These are phyloP conservation scores for Collybia sp. DNA, from an alignment of 768 basidiomycete species.

Conservation along the genomic window DNA sequence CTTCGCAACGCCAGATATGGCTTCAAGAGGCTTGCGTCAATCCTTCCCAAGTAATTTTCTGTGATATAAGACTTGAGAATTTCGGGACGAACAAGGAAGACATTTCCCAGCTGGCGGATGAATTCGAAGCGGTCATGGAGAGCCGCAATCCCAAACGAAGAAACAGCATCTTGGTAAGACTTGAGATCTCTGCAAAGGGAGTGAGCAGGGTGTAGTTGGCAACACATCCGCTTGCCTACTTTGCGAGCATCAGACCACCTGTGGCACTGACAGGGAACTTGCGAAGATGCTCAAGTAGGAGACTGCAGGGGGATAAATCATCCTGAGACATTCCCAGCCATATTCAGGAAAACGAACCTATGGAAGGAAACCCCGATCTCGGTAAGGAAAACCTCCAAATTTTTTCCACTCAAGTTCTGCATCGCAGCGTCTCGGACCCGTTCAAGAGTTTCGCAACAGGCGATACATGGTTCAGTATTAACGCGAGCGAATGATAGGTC, in stretches of 20 bases:
- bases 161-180: slow-evolving; percentile 88
- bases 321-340: neutral
- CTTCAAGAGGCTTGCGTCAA: slow-evolving; percentile 80
- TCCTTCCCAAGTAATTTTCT: slow-evolving; percentile 88
- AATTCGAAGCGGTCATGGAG: slow-evolving; percentile 97
- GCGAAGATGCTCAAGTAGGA: slow-evolving; percentile 89
- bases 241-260: slow-evolving; percentile 96
- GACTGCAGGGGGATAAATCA: slow-evolving; percentile 34
- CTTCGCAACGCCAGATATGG: slow-evolving; percentile 89
- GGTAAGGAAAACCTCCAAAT: slow-evolving; percentile 85
- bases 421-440: slow-evolving; percentile 74
- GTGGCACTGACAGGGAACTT: slow-evolving; percentile 97
- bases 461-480: slow-evolving; percentile 89
- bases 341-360: slow-evolving; percentile 37
- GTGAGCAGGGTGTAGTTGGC: neutral
- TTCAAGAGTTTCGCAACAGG: slow-evolving; percentile 82
- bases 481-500: slow-evolving; percentile 92
- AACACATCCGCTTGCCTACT: slow-evolving; percentile 45
- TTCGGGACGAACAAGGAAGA: slow-evolving; percentile 95
- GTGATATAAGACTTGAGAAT: slow-evolving; percentile 94
- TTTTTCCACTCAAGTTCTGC: slow-evolving; percentile 84
- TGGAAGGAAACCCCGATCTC: slow-evolving; percentile 96
- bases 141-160: slow-evolving; percentile 76
- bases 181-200: slow-evolving; percentile 75
- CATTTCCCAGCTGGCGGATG: slow-evolving; percentile 93